Base-by-base conservation (phyloP, 2,329 filamentous ascomycete genomes). In the Rhynchosporium agropyri region DNA sequence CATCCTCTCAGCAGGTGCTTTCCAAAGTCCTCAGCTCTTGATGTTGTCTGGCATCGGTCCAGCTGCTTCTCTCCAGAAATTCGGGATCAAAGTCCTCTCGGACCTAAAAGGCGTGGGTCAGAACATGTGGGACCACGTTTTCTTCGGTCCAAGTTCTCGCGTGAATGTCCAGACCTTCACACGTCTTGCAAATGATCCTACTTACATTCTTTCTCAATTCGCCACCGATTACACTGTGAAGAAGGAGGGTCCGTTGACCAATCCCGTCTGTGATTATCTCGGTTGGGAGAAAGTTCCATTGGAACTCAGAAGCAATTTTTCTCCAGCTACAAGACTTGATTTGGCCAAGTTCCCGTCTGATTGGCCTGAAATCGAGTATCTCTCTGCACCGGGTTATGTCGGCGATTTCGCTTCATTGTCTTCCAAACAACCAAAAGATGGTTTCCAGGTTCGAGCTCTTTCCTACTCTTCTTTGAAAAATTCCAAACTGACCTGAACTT, bases 1-100 rank as follows among this genome's bases (percentile, higher is more conserved):
- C 7, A 63, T 70, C 20, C 50, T 83, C 9, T 76, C 78, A 0
- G 80, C 78, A 0, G 81, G 82, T 26, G 74, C 77, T 3, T 81
- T 82, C 69, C 80, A 81, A 69, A 78, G 79, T 2, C 80, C 81
- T 0, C 80, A 84, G 65, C 75, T 83, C 49, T 75, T 81, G n/a
- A 79, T 80, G 70, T 74, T 80, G 7, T 79, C 76, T 38, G 80
- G 79, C 26, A 74, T 84, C 26, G 81, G 81, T 0, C 76, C 79
- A 1, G 74, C 72, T 0, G 70, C 74, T 1, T 76, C 80, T 43
- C 75, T 84, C 1, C 55, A 76, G 12, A 70, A 74, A 20, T 76
- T 80, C 57, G 71, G 77, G 20, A 84, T 84, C 40, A 70, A 75
- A 0, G 68, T 81, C 1, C 63, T 84, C 2, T 74, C 75, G 8